These are phyloP conservation scores for Begonia masoniana DNA, from an alignment of 306 rosid species.

Conservation along the genomic window DNA sequence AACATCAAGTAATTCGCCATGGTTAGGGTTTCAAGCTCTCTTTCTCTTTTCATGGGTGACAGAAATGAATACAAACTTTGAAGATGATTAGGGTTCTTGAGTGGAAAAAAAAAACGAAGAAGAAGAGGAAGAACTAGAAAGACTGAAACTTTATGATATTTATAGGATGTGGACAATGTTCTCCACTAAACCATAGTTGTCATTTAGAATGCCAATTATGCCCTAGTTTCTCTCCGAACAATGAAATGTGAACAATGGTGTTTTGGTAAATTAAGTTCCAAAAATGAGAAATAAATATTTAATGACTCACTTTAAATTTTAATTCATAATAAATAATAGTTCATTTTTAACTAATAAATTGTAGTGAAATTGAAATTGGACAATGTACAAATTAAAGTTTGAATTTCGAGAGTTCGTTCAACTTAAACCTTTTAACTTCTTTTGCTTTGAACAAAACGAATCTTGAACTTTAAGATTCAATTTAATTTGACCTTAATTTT, in stretches of 20 bases:
- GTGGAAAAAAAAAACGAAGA: conserved; percentile 1
- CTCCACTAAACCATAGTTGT: conserved; percentile 2
- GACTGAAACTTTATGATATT: not conserved
- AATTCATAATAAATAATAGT: too few species aligned
- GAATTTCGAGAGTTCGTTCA: too few species aligned
- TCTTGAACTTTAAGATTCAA: too few species aligned
- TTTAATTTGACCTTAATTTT: too few species aligned
- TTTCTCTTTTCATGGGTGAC: conserved; percentile 56
- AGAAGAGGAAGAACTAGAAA: conserved; percentile 5
- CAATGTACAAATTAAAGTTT: too few species aligned
- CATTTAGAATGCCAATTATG: conserved; percentile 4
- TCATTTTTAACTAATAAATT: too few species aligned
- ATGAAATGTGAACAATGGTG: not conserved
- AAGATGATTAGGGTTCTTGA: not conserved
- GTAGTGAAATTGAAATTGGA: too few species aligned
- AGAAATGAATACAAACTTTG: too few species aligned
- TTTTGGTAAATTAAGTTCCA: not conserved
- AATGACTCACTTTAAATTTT: too few species aligned
- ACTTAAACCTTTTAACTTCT: too few species aligned
- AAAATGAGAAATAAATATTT: too few species aligned
- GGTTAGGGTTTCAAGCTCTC: conserved; percentile 42
- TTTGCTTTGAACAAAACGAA: too few species aligned
- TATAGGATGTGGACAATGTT: not conserved
- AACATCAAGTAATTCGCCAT: conserved; percentile 89
- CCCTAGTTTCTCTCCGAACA: conserved; percentile 2